Evolutionary conservation across 164 flowering plant genomes (phyloP), one percentile per base, ranked within the genome.

Genomic region (Protea cynaroides): DNA sequence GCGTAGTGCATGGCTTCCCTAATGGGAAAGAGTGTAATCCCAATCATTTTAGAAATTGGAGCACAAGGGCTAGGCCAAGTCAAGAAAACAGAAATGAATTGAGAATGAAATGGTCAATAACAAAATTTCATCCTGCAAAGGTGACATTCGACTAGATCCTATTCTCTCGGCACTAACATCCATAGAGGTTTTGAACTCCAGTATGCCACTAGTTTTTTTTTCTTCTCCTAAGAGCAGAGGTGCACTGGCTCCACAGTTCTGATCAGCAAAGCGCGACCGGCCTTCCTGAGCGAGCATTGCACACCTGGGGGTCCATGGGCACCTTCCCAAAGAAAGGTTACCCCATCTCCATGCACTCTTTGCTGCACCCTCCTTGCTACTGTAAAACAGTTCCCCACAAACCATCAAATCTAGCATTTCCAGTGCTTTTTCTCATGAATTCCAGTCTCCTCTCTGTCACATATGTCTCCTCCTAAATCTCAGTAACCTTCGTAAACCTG

Each of bases 261-360:
- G 46, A 68, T 85, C 89, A 23, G 66, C 71, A 69, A 93, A 90
- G 79, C 94, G 87, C 1, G 98, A 93, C 53, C 87, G 75, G 13
- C 98, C 97, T 78, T 90, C 94, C 69, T 93, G 94, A 4, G 97
- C 92, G n/a, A 1, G 94, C 98, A 75, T 78, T 88, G 79, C 98
- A 80, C 13, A 90, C 84, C 73, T 82, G 86, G 0, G 97, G 98
- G 59, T 93, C 98, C 73, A 93, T 65, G 0, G 96, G 97, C 13
- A 93, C 96, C 72, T 85, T 93, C 19, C 97, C 98, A 18, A 93
- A 88, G 66, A 88, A 93, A 0, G 96, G 94, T 15, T 87, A 89
- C 0, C 72, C 86, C 97, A 86, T 88, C 44, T 90, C 96, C 38
- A 7, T 52, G 71, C 96, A 90, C 97, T 93, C 64, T 79, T 82